Percentiles rank a stretch among this genome's conserved stretches.
Evolutionary conservation across 306 rosid genomes (phyloP).

Genomic region (Vigna radiata): DNA sequence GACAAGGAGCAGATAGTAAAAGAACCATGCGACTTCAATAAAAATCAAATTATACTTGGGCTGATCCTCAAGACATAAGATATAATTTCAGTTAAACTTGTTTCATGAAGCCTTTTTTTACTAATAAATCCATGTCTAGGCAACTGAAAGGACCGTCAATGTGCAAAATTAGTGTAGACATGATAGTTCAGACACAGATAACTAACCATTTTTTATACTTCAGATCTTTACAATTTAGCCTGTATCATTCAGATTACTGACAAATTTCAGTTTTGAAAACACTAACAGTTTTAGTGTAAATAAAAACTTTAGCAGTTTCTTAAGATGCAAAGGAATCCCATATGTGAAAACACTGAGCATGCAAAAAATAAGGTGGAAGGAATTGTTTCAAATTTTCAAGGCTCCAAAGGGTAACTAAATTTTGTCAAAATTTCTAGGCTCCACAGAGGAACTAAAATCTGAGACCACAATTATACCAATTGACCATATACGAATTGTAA

Average conservation of each 20-base stretch:
- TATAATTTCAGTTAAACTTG: conserved; percentile 24
- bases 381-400: conserved; percentile 23
- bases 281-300: conserved; percentile 32
- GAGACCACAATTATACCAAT: conserved; percentile 38
- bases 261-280: conserved; percentile 19
- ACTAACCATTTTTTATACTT: conserved; percentile 31
- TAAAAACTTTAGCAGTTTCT: conserved; percentile 22
- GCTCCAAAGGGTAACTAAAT: conserved; percentile 33
- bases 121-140: conserved; percentile 35
- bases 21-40: conserved; percentile 33
- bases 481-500: conserved; percentile 34
- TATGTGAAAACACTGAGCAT: conserved; percentile 9
- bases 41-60: conserved; percentile 12
- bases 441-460: conserved; percentile 39
- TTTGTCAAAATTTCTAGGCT: conserved; percentile 28
- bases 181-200: conserved; percentile 25
- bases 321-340: conserved; percentile 32
- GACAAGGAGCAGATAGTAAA: conserved; percentile 3
- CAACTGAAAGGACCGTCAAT: conserved; percentile 10
- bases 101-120: conserved; percentile 16
- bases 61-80: conserved; percentile 18
- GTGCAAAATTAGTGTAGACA: conserved; percentile 22
- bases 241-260: conserved; percentile 13
- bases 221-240: conserved; percentile 29
- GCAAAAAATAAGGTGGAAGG: not conserved